Conservation (phyloP, 1,139 yeast species). For the Saccharomycopsis hybrid region DNA sequence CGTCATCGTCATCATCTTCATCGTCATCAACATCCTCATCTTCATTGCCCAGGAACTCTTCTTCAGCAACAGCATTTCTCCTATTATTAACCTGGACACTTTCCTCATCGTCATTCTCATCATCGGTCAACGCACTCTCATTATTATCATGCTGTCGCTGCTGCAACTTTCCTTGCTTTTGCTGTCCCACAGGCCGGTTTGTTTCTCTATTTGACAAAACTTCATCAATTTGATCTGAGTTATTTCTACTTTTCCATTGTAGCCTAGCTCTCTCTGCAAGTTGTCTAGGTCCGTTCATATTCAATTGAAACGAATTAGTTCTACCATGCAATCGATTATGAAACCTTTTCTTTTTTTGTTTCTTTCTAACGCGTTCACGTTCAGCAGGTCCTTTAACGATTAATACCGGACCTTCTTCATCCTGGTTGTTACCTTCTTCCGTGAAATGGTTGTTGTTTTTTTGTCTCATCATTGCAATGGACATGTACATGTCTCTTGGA, state of each 20-base stretch:
- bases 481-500: slow-evolving; percentile 79
- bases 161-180: neutral
- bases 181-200: neutral
- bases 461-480: slow-evolving; percentile 70
- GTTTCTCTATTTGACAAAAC: neutral
- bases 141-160: neutral
- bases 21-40: slow-evolving; percentile 19
- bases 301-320: slow-evolving; percentile 7
- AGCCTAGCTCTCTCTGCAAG: neutral
- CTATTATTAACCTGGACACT: slow-evolving; percentile 11
- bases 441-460: slow-evolving; percentile 24
- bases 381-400: slow-evolving; percentile 77
- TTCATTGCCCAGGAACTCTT: slow-evolving; percentile 25
- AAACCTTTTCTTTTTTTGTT: slow-evolving; percentile 17
- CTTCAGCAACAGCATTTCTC: slow-evolving; percentile 13
- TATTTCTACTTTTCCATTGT: neutral
- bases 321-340: slow-evolving; percentile 12
- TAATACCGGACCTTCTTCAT: slow-evolving; percentile 74
- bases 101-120: slow-evolving; percentile 24
- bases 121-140: neutral
- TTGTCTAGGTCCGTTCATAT: neutral
- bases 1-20: slow-evolving; percentile 14
- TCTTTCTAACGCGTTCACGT: slow-evolving; percentile 36
- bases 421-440: slow-evolving; percentile 21
- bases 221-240: neutral